These are phyloP conservation scores for Ogataea parapolymorpha DNA, from an alignment of 805 yeast species.

Conservation along the genomic window DNA sequence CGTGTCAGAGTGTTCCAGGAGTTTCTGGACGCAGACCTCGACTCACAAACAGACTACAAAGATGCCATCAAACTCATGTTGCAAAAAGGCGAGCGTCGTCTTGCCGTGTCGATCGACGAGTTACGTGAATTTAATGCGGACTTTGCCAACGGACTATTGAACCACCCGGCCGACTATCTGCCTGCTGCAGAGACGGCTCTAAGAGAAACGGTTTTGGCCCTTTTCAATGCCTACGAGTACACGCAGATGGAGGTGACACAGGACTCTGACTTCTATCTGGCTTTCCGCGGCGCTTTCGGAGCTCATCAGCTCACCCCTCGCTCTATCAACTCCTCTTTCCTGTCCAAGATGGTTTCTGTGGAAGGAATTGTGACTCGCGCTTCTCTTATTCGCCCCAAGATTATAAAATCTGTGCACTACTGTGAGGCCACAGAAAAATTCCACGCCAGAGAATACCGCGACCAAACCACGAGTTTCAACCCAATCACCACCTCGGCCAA, in stretches of 20 bases:
- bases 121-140: conserved; percentile 73
- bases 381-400: conserved; percentile 89
- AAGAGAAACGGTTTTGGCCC: conserved; percentile 70
- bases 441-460: conserved; percentile 88
- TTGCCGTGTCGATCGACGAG: conserved; percentile 80
- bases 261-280: conserved; percentile 65
- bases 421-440: conserved; percentile 81
- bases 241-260: conserved; percentile 52
- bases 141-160: conserved; percentile 72
- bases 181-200: conserved; percentile 90
- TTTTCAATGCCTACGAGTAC: conserved; percentile 60
- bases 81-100: conserved; percentile 58
- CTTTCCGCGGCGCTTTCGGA: conserved; percentile 91
- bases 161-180: conserved; percentile 75
- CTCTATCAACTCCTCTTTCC: conserved; percentile 68
- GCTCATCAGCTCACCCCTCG: conserved; percentile 84
- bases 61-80: conserved; percentile 73
- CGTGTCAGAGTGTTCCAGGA: conserved; percentile 87
- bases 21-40: conserved; percentile 56
- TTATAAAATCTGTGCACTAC: conserved; percentile 87
- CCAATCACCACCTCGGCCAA: conserved; percentile 79
- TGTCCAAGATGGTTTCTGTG: conserved; percentile 79
- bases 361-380: conserved; percentile 96
- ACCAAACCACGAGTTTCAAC: conserved; percentile 86
- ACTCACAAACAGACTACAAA: conserved; percentile 56